Conservation (phyloP, 2,329 filamentous ascomycete species). For the Penicillium sp. region DNA sequence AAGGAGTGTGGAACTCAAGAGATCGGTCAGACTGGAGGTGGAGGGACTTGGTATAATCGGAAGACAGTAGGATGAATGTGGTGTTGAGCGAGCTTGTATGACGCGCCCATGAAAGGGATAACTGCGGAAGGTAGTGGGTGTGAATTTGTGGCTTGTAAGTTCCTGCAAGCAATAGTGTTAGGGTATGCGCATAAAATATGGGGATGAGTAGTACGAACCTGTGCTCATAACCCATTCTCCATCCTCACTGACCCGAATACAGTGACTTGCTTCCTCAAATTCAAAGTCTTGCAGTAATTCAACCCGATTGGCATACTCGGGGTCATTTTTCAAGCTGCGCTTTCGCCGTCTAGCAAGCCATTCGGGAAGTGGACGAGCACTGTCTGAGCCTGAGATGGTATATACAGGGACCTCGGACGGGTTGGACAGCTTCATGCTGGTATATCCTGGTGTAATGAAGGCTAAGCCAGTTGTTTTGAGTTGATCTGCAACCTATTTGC, state of each 20-base stretch:
- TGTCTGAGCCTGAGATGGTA: constrained; percentile 88
- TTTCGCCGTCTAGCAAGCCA: constrained; percentile 91
- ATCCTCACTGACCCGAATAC: constrained; percentile 87
- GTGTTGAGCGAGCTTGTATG: constrained; percentile 91
- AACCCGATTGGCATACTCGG: constrained; percentile 88
- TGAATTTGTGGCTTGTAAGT: constrained; percentile 82
- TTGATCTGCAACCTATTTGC: constrained; percentile 7
- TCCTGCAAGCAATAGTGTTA: constrained; percentile 38
- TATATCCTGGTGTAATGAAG: constrained; percentile 23
- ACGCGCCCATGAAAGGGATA: constrained; percentile 88
- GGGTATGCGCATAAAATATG: constrained; percentile 8
- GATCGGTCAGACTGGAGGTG: constrained; percentile 89
- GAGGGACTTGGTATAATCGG: constrained; percentile 89
- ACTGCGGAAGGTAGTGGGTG: constrained; percentile 88
- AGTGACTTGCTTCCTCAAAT: constrained; percentile 91
- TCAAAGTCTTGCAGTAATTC: constrained; percentile 97
- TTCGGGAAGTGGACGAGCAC: constrained; percentile 83
- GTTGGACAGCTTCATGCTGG: constrained; percentile 53
- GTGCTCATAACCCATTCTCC: constrained; percentile 97
- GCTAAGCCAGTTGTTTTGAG: constrained; percentile 7
- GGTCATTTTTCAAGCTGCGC: constrained; percentile 84
- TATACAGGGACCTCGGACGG: constrained; percentile 85
- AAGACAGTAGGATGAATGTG: constrained; percentile 82
- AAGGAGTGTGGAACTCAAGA: constrained; percentile 88
- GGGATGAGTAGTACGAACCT: constrained; percentile 49